phyloP scores from a whole-genome alignment of 2,329 filamentous ascomycete genomes.

The Knufia fluminis region DNA sequence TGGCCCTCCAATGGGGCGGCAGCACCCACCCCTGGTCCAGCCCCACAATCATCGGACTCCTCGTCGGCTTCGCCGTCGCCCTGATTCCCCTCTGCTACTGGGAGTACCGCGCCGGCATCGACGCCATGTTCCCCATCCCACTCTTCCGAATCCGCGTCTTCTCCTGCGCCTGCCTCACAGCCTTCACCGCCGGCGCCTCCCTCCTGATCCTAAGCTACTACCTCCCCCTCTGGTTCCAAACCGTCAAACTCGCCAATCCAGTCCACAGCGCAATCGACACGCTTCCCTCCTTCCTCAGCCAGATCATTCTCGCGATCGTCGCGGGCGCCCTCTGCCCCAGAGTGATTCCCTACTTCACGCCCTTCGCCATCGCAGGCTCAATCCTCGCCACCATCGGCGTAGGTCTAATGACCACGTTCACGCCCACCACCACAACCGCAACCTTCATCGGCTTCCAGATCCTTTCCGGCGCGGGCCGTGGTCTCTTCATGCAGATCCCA shows the following conservation, averaged over 20 bases:
- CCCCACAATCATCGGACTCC: constrained; percentile 30
- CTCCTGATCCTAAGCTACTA: constrained; percentile 22
- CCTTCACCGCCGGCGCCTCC: constrained; percentile 17
- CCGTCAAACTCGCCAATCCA: constrained; percentile 21
- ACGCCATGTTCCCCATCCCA: constrained; percentile 22
- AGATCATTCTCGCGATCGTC: constrained; percentile 14
- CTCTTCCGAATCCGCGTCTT: constrained; percentile 20
- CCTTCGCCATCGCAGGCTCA: constrained; percentile 22
- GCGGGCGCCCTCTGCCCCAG: constrained; percentile 16
- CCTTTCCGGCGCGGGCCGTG: constrained; percentile 22
- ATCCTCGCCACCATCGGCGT: constrained; percentile 22
- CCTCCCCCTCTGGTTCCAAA: constrained; percentile 25
- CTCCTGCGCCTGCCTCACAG: constrained; percentile 14
- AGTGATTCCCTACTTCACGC: constrained; percentile 19
- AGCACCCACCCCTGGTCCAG: constrained; percentile 26
- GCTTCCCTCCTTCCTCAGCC: constrained; percentile 20
- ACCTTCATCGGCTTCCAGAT: constrained; percentile 28
- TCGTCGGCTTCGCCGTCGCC: constrained; percentile 26
- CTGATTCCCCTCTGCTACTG: constrained; percentile 27
- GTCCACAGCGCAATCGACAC: constrained; percentile 21
- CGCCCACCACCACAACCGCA: constrained; percentile 18
- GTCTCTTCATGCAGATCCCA: constrained; percentile 21
- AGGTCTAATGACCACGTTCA: constrained; percentile 24
- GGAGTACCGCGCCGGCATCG: constrained; percentile 19
- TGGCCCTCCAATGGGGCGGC: constrained; percentile 20